phyloP scores from a whole-genome alignment of 148 eudicot species.

The Hydrangea macrophylla region DNA sequence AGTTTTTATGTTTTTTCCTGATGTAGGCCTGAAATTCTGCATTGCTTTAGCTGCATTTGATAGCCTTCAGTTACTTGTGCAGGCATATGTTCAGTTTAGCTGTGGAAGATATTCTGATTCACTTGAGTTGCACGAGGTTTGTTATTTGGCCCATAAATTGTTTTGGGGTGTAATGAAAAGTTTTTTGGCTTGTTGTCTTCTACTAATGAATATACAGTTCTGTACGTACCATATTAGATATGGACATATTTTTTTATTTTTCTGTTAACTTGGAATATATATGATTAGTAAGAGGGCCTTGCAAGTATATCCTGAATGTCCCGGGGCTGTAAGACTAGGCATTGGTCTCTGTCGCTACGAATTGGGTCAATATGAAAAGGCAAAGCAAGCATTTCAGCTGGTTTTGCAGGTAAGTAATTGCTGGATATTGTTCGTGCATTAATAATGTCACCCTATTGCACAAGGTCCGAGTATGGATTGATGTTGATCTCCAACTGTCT shows the following conservation, averaged over 20 bases:
- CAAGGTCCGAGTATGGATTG: neutral
- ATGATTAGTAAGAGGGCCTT: too few relatives aligned
- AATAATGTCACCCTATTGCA: too few relatives aligned
- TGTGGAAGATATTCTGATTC: slow-evolving; percentile 81
- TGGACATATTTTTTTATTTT: too few relatives aligned
- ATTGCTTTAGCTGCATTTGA: neutral
- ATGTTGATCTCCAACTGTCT: slow-evolving; percentile 8
- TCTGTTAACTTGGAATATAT: too few relatives aligned
- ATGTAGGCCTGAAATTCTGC: neutral
- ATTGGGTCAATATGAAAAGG: slow-evolving; percentile 89
- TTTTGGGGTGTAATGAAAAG: neutral
- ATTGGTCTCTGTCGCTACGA: slow-evolving; percentile 78
- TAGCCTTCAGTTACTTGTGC: slow-evolving; percentile 22
- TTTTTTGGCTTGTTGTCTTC: too few relatives aligned
- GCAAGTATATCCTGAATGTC: too few relatives aligned
- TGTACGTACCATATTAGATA: too few relatives aligned
- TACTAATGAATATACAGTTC: too few relatives aligned
- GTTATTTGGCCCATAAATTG: slow-evolving; percentile 10
- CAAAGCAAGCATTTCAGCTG: slow-evolving; percentile 86
- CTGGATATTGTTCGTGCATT: too few relatives aligned
- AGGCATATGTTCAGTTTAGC: slow-evolving; percentile 93
- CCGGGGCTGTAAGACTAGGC: too few relatives aligned
- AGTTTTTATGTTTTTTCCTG: neutral
- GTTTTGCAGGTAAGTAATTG: slow-evolving; percentile 66
- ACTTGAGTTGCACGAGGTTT: slow-evolving; percentile 88